Evolutionary conservation across 129 eudicot species (phyloP).

Genomic region (Oenanthe sinensis): DNA sequence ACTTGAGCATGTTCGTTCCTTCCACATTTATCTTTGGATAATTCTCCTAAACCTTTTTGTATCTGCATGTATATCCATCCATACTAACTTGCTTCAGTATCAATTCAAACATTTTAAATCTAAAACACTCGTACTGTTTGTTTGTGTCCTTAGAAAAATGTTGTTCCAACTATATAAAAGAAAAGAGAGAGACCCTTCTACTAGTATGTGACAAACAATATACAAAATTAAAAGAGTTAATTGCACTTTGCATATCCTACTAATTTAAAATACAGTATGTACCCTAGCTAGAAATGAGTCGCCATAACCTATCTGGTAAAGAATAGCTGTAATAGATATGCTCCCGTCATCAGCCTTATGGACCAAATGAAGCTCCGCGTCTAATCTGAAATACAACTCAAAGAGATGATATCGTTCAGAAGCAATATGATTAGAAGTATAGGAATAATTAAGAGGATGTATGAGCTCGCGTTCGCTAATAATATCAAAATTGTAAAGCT

Average conservation of each 20-base stretch:
- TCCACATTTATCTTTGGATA: background rate
- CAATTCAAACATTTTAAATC: background rate
- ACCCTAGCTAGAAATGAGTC: conserved; percentile 65
- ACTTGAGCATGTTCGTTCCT: background rate
- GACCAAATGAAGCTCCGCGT: conserved; percentile 79
- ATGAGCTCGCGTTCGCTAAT: too few species aligned
- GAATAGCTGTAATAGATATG: conserved; percentile 44
- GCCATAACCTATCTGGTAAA: conserved; percentile 50
- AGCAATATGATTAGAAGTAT: background rate
- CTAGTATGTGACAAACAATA: background rate
- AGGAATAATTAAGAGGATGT: background rate
- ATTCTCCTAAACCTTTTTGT: background rate
- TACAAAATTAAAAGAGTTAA: background rate
- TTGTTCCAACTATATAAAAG: background rate
- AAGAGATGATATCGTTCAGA: background rate
- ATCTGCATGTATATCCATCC: background rate
- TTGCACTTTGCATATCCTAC: background rate
- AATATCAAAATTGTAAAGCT: too few species aligned
- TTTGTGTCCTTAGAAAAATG: background rate
- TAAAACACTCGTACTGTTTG: background rate
- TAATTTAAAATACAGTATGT: background rate
- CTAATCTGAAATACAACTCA: conserved; percentile 29
- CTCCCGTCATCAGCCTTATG: conserved; percentile 63
- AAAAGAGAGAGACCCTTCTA: background rate
- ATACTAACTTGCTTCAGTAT: background rate